Evolutionary conservation across 139 green algal species (phyloP), one percentile per base, ranked within the genome.

Genomic region (Micromonas pusilla): DNA sequence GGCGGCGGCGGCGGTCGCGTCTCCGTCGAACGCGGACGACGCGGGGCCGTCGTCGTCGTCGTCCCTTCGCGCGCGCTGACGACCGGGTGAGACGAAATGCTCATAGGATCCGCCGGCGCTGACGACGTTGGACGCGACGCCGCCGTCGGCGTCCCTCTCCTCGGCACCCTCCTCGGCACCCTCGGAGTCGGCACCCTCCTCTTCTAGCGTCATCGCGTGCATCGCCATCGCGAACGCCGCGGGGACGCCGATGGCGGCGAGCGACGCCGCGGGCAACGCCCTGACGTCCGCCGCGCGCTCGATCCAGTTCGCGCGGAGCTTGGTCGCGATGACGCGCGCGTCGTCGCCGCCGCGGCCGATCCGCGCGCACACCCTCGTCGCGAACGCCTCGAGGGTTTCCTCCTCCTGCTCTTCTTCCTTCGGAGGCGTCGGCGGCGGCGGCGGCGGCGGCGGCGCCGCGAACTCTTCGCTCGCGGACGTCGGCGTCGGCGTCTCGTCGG

Each of bases 291-390:
- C 68, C 0, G 53, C 25, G 38, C 16, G 9, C 19, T 75, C 68
- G 68, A 64, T 62, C 68, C 68, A 75, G 36, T 75, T 38, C 25
- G 37, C 37, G 19, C 37, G 26, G n/a, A 75, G 30, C 38, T 25
- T 26, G 21, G n/a, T 19, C 6, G 30, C 6, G 5, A 75, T 39
- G 5, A 37, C 26, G 5, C 26, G 4, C 3, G 68, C 68, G n/a
- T 75, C 68, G 16, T 62, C 5, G 4, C 21, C 34, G 34, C 34
- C n/a, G 37, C 68, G 36, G 31, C 38, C 38, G 37, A 75, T 63
- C 3, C 23, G 23, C 0, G 30, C 68, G 9, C 37, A 75, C 37
- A 20, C 37, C 1, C n/a, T 60, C 36, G 37, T 6, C 23, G 62
- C 2, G 3, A 62, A 34, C 30, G 3, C 23, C 4, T 62, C 19